Evolutionary conservation across 2,329 filamentous ascomycete genomes (phyloP), one percentile per base, ranked within the genome.

Genomic region (Dactylella cylindrospora): DNA sequence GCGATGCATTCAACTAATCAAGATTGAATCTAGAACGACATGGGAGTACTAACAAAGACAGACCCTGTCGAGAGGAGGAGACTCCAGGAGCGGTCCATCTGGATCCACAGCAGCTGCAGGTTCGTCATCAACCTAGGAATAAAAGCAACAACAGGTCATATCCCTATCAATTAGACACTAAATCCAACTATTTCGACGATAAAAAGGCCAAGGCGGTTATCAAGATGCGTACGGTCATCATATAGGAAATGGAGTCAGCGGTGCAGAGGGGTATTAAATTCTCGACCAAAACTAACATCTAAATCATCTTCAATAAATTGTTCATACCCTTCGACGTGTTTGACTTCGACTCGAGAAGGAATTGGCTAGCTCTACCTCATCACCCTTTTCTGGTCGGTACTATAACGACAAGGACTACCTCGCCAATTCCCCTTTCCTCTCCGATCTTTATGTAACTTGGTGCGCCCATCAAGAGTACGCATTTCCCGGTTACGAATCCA

Each of bases 211-310:
- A 53, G 57, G 57, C 47, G 17, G 41, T 39, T 62, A 62, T 50
- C 19, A 49, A 29, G 57, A 62, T 25, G 47, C 55, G 35, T 62
- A 54, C 36, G 57, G 57, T 39, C 57, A n/a, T n/a, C n/a, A 62
- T 53, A 62, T 62, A 62, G 57, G 57, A 45, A 62, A 62, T 62
- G 57, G 57, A 26, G 57, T 62, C 57, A 62, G 57, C 57, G 57
- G 57, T 46, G 57, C 57, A 15, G 57, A 62, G 26, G 32, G 49
- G 36, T 62, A 62, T 35, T 62, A 62, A 47, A 47, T 32, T 31
- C 17, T 46, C 41, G 49, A 44, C 3, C 36, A 35, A 28, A 38
- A 13, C 45, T 20, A 17, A 28, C 38, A 5, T 35, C 44, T 32
- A 43, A 54, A 15, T 33, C 40, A 17, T 31, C 39, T 15, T 26